These are phyloP conservation scores for Amyloporia xantha DNA, from an alignment of 768 basidiomycete genomes.

Conservation along the genomic window DNA sequence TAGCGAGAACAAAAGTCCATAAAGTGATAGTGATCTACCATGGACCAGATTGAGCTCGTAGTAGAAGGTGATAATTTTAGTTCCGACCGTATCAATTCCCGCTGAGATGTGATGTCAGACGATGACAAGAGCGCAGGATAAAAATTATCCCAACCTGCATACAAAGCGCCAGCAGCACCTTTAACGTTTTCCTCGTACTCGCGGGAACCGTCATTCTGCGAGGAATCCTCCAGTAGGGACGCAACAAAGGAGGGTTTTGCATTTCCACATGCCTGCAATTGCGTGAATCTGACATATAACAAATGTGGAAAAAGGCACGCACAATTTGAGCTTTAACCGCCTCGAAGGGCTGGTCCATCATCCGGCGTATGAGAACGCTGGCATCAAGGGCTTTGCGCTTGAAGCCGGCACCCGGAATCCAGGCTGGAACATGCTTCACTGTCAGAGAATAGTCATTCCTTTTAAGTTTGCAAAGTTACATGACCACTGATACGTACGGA, in stretches of 20 bases:
- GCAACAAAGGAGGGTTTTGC: slow-evolving; percentile 15
- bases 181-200: slow-evolving; percentile 17
- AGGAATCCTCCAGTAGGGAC: slow-evolving; percentile 16
- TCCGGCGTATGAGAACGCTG: slow-evolving; percentile 7
- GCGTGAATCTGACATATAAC: not conserved
- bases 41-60: not conserved
- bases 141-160: slow-evolving; percentile 14
- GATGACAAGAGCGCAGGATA: not conserved
- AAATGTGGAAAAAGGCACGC: not conserved
- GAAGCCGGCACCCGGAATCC: slow-evolving; percentile 14
- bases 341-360: slow-evolving; percentile 25
- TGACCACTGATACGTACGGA: slow-evolving; percentile 14
- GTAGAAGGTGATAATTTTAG: slow-evolving; percentile 7
- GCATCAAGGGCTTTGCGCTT: slow-evolving; percentile 6
- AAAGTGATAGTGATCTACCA: not conserved
- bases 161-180: slow-evolving; percentile 16
- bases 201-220: slow-evolving; percentile 3
- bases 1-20: slow-evolving; percentile 34
- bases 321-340: slow-evolving; percentile 11
- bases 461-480: not conserved
- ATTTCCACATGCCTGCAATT: slow-evolving; percentile 12
- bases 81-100: slow-evolving; percentile 18
- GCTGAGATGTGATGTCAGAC: slow-evolving; percentile 9
- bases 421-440: slow-evolving; percentile 12
- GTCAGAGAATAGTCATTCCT: not conserved